phyloP scores from a whole-genome alignment of 345 rosid genomes.

The Psidium guajava region DNA sequence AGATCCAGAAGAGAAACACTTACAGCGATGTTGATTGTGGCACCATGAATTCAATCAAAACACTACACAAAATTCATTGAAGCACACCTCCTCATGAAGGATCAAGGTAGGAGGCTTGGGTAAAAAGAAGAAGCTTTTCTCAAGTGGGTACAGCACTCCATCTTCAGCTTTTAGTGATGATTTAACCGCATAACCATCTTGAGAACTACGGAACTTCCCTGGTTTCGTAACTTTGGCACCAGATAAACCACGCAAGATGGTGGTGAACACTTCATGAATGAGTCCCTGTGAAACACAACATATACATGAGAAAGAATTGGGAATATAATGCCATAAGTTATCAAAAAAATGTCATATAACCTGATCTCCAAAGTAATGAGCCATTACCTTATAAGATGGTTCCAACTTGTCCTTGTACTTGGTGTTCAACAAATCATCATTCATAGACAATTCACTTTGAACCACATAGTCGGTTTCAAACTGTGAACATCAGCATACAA shows the following conservation, averaged over 20 bases:
- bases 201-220: slow-evolving; percentile 93
- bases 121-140: slow-evolving; percentile 91
- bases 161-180: slow-evolving; percentile 98
- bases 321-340: neutral
- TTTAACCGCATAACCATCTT: slow-evolving; percentile 98
- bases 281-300: slow-evolving; percentile 45
- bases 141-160: slow-evolving; percentile 91
- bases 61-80: neutral
- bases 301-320: neutral
- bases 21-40: neutral
- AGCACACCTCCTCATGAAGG: slow-evolving; percentile 86
- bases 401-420: slow-evolving; percentile 92
- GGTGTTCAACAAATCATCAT: slow-evolving; percentile 63
- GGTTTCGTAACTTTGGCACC: slow-evolving; percentile 96
- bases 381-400: slow-evolving; percentile 64
- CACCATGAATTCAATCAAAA: neutral
- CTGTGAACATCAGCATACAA: slow-evolving; percentile 18
- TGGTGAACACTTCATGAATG: slow-evolving; percentile 89
- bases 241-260: slow-evolving; percentile 76
- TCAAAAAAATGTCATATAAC: neutral
- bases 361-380: neutral
- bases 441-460: slow-evolving; percentile 46
- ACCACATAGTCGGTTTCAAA: slow-evolving; percentile 75
- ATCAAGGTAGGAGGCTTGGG: slow-evolving; percentile 99
- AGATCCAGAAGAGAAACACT: neutral